A percentile compares a stretch with the other conserved stretches of the same genome.
Evolutionary conservation across 345 rosid genomes (phyloP).

Genomic region (Rhodomyrtus tomentosa): DNA sequence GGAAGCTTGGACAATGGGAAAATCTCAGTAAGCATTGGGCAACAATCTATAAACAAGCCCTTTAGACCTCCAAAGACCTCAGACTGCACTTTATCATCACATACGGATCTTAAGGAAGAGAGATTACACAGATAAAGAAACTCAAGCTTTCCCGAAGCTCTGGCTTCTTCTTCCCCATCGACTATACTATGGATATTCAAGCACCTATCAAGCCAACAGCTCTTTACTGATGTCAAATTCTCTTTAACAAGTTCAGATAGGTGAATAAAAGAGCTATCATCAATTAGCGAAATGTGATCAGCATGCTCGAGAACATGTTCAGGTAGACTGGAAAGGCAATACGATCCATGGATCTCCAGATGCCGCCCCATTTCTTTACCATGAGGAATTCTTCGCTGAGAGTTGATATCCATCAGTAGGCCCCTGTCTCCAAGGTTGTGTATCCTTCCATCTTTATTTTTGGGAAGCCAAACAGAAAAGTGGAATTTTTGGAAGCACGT

Average conservation of each 20-base stretch:
- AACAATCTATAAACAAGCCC: conserved; percentile 31
- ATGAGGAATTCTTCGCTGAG: neutral
- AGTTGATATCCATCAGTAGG: conserved; percentile 8
- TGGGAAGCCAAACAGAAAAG: conserved; percentile 1
- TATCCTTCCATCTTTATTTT: neutral
- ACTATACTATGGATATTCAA: conserved; percentile 10
- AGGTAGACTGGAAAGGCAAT: neutral
- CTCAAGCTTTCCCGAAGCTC: conserved; percentile 16
- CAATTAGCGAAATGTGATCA: conserved; percentile 17
- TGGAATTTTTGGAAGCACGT: neutral
- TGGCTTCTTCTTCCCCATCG: conserved; percentile 5
- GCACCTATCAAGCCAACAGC: conserved; percentile 31
- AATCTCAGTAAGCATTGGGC: conserved; percentile 24
- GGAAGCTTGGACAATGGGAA: conserved; percentile 15
- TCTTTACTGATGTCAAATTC: conserved; percentile 8
- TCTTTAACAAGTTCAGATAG: conserved; percentile 17
- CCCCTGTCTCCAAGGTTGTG: neutral
- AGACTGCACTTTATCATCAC: neutral
- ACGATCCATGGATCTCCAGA: conserved; percentile 22
- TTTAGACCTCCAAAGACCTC: conserved; percentile 18
- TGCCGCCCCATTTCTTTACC: neutral
- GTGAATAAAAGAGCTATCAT: conserved; percentile 4
- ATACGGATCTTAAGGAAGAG: conserved; percentile 14
- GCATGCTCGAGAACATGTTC: conserved; percentile 7
- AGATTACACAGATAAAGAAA: conserved; percentile 25